phyloP scores from a whole-genome alignment of 2,329 filamentous ascomycete species.

The Neofusicoccum sp. region DNA sequence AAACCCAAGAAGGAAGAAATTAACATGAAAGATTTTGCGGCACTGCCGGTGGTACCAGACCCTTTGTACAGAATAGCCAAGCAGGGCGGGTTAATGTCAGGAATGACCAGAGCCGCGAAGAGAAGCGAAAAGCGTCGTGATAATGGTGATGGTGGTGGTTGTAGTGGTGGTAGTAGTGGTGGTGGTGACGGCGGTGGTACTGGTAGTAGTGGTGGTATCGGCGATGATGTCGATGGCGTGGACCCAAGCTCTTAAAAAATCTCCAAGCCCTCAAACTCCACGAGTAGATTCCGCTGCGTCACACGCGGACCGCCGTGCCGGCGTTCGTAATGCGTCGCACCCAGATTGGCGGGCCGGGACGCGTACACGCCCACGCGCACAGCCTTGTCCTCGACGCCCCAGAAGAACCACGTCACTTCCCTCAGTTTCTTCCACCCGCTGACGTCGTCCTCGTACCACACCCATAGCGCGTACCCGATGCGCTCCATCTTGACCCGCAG shows the following conservation, averaged over 20 bases:
- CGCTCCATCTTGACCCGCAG: slow-evolving; percentile 61
- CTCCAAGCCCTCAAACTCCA: slow-evolving; percentile 46
- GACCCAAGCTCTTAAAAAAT: slow-evolving; percentile 32
- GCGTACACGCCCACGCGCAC: slow-evolving; percentile 63
- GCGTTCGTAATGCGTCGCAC: slow-evolving; percentile 37
- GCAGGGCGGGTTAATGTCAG: slow-evolving; percentile 3
- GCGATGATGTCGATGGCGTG: neutral
- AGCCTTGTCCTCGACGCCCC: slow-evolving; percentile 60
- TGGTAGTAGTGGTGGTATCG: no score
- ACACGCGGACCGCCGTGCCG: slow-evolving; percentile 31
- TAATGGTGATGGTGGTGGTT: neutral
- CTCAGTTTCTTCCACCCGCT: slow-evolving; percentile 58
- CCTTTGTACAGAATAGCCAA: slow-evolving; percentile 9
- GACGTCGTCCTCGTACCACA: slow-evolving; percentile 55
- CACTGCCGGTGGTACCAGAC: slow-evolving; percentile 14
- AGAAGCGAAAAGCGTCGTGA: neutral
- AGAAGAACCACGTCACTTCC: slow-evolving; percentile 65
- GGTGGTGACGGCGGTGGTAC: neutral
- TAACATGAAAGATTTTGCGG: slow-evolving; percentile 4
- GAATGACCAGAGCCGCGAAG: slow-evolving; percentile 5
- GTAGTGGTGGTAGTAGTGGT: no score
- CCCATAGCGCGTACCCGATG: slow-evolving; percentile 59
- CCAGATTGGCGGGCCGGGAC: slow-evolving; percentile 56
- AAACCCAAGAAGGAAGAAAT: neutral
- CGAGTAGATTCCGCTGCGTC: slow-evolving; percentile 39